Conservation (phyloP, 106 monocot genomes). For the Vanilla planifolia region DNA sequence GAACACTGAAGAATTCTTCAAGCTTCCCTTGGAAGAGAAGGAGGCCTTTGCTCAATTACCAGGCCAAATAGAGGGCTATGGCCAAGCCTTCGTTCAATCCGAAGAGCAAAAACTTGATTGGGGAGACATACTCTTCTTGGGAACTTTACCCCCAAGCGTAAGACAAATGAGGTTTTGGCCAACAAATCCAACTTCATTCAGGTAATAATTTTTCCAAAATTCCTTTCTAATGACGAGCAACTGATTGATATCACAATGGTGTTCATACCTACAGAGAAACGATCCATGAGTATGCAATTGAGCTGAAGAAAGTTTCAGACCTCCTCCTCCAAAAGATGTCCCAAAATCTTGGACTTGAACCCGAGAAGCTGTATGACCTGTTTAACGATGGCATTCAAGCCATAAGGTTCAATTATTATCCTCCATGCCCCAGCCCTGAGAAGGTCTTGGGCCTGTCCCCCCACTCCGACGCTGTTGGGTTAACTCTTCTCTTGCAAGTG, state of each 20-base stretch:
- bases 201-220: constrained; percentile 12
- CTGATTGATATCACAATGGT: neutral
- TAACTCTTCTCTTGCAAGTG: constrained; percentile 22
- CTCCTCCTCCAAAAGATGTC: constrained; percentile 13
- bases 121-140: constrained; percentile 24
- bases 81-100: constrained; percentile 34
- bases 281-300: constrained; percentile 6
- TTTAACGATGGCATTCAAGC: constrained; percentile 11
- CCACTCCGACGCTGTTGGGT: constrained; percentile 20
- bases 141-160: constrained; percentile 11
- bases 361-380: neutral
- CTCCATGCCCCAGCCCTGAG: constrained; percentile 13
- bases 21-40: constrained; percentile 30
- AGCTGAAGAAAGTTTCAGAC: constrained; percentile 13
- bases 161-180: constrained; percentile 35
- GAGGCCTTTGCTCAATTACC: constrained; percentile 5
- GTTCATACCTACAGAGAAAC: neutral
- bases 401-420: constrained; percentile 19
- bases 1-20: constrained; percentile 26
- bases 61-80: constrained; percentile 32
- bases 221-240: neutral
- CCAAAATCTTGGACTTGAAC: constrained; percentile 12
- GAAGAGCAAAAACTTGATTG: constrained; percentile 45
- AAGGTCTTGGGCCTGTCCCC: constrained; percentile 22
- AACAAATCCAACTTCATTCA: constrained; percentile 33